Base-by-base conservation (phyloP, 768 basidiomycete genomes). In the Trametes meyenii region DNA sequence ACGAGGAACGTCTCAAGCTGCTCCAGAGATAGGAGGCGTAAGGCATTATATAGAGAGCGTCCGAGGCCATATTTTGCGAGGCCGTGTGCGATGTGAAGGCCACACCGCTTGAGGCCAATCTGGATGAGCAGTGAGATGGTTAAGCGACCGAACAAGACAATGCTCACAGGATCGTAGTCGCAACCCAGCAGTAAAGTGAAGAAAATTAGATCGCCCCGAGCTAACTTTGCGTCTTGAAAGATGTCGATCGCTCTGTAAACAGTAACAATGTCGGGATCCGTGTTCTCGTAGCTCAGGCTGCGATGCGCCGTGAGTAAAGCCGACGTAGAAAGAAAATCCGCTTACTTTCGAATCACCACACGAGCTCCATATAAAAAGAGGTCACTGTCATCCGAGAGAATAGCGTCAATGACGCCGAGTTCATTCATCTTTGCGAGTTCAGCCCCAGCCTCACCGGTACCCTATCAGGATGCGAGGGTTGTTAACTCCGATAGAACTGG, bases 321-420 rank as follows among this genome's bases (percentile, higher is more conserved):
- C 2, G 4, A 10, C 2, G 11, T 26, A 29, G 2, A n/a, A 13
- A 2, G 46, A 5, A 5, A 44, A 6, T n/a, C 1, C 17, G 62
- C 76, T 55, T 58, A 80, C 80, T 77, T 79, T 57, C 77, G 57
- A 33, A 82, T 72, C 8, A 82, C 64, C 24, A 66, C 72, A 1
- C 66, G 71, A 1, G 78, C 80, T 7, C 82, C 81, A 61, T 83
- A 84, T 0, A 83, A 56, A 3, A 83, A 64, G 0, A 77, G 74
- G 63, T 83, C 81, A 2, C 74, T 76, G 68, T 81, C 81, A 58
- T 82, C 80, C 4, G 81, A 81, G 35, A 83, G 60, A 11, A 83
- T 72, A 1, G 76, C 75, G 62, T 83, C 81, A 21, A 84, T 77
- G 53, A 73, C 58, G 13, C 75, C 76, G 38, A 66, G 54, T 1